Evolutionary conservation across 2,329 filamentous ascomycete species (phyloP), one percentile per base, ranked within the genome.

Genomic region (Penicillium sp.): DNA sequence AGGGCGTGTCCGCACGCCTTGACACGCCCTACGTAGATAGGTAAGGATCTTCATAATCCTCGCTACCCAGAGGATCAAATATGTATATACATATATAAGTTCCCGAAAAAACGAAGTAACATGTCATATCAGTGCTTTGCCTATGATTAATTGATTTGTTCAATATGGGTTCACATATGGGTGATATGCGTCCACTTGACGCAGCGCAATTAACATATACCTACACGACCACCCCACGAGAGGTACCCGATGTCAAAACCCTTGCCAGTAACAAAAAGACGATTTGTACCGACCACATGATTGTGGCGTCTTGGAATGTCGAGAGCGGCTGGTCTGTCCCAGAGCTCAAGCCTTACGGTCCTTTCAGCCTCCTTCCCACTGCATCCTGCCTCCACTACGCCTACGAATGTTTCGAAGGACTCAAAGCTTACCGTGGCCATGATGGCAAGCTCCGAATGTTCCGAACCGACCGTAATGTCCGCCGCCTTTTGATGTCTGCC

Each of bases 341-440:
- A 1, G 81, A 86, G 63, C 82, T 93, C 54, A 82, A 84, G 69
- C 87, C 89, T 42, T 94, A 41, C 19, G 37, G 49, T 5, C 35
- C 35, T 17, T 23, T 51, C 6, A 31, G n/a, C 17, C 17, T 51
- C 65, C 87, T 89, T 81, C 90, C 90, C 33, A 91, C 86, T 2
- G 89, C 90, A 17, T 89, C 85, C 6, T 85, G 86, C 57, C 83
- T 94, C 51, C 90, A 94, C 80, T 94, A 94, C 74, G 89, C 90
- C 2, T 93, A 89, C 35, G 87, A 91, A 75, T 94, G 90, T 76
- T 94, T 94, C 77, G 90, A 94, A 76, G 90, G 90, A 4, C 78
- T 86, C 74, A 94, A 94, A 74, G 84, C 84, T 40, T 84, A 84
- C 70, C 86, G 84, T 70, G 75, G 85, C 72, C 71, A 82, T 66